Conservation (phyloP, 768 basidiomycete genomes). For the Jaapia argillacea region DNA sequence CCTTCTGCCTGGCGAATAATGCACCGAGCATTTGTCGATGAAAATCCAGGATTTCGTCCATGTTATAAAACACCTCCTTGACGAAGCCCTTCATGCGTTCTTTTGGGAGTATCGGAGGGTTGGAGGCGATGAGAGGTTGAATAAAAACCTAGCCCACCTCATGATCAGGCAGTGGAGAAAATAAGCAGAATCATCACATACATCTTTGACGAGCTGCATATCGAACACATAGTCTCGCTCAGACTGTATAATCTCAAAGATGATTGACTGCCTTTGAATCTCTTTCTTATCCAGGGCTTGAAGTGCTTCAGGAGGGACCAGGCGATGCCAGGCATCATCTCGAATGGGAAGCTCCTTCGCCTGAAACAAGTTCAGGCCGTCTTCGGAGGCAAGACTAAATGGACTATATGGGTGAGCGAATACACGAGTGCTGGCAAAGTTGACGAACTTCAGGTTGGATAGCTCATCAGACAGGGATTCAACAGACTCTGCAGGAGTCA, state of each 20-base stretch:
- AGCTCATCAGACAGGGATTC: conserved; percentile 13
- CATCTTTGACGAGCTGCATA: conserved; percentile 60
- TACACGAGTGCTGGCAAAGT: background rate
- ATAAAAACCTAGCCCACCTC: conserved; percentile 74
- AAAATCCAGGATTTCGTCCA: conserved; percentile 53
- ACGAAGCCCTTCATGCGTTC: conserved; percentile 56
- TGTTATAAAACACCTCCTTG: conserved; percentile 76
- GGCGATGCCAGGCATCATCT: conserved; percentile 78
- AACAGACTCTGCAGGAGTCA: conserved; percentile 8
- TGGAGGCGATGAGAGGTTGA: conserved; percentile 44
- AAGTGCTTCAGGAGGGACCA: conserved; percentile 64
- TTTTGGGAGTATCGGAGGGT: conserved; percentile 56
- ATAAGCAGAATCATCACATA: too few species aligned
- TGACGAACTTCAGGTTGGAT: conserved; percentile 14
- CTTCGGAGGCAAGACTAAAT: conserved; percentile 47
- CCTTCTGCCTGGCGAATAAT: conserved; percentile 73
- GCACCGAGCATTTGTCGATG: conserved; percentile 61
- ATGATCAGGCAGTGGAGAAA: too few species aligned
- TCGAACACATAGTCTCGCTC: conserved; percentile 87
- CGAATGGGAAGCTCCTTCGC: conserved; percentile 47
- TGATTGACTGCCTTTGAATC: conserved; percentile 73
- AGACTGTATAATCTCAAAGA: conserved; percentile 86
- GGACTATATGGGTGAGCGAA: background rate
- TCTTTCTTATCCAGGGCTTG: conserved; percentile 68
- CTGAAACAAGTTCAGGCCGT: conserved; percentile 60